Percentiles rank a stretch among this genome's conserved stretches.
Conservation (phyloP, 495 filamentous ascomycete genomes). For the Pseudoneurospora amorphoporcata region DNA sequence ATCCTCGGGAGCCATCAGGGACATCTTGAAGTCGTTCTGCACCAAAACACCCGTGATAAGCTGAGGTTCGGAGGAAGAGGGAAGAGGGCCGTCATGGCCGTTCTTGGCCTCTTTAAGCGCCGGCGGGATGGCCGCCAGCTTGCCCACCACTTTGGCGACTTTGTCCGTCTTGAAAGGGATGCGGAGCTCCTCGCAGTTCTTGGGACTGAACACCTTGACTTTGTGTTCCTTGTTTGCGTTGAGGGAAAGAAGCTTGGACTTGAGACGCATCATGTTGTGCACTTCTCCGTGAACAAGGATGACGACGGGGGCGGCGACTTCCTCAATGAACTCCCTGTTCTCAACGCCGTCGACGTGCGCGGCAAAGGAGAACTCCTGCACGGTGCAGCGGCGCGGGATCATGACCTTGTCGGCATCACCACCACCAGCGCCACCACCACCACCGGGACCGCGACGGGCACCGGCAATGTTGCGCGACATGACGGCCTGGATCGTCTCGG, state of each 20-base stretch:
- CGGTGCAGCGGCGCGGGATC: conserved; percentile 83
- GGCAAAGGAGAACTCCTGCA: conserved; percentile 89
- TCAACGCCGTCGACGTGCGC: conserved; percentile 96
- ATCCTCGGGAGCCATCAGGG: conserved; percentile 92
- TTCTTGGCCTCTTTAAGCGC: conserved; percentile 29
- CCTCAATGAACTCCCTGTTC: conserved; percentile 90
- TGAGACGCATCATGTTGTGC: conserved; percentile 95
- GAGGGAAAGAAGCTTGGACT: conserved; percentile 83
- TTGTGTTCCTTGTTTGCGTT: conserved; percentile 70
- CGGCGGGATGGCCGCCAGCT: conserved; percentile 70
- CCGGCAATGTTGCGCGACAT: conserved; percentile 60
- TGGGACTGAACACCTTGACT: conserved; percentile 83
- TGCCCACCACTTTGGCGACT: conserved; percentile 90
- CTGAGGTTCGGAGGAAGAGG: conserved; percentile 23
- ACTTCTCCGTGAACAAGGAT: conserved; percentile 96
- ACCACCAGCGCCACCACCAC: conserved; percentile 44
- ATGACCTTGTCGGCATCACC: conserved; percentile 66
- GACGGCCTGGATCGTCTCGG: conserved; percentile 82
- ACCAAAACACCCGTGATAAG: conserved; percentile 85
- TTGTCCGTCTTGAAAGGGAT: conserved; percentile 97
- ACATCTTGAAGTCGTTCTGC: conserved; percentile 93
- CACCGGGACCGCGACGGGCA: conserved; percentile 44
- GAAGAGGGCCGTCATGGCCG: not conserved
- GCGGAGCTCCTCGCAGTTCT: conserved; percentile 89
- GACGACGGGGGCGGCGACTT: conserved; percentile 81